These are phyloP conservation scores for Beauveria brongniartii DNA, from an alignment of 2,329 filamentous ascomycete species.

Conservation along the genomic window DNA sequence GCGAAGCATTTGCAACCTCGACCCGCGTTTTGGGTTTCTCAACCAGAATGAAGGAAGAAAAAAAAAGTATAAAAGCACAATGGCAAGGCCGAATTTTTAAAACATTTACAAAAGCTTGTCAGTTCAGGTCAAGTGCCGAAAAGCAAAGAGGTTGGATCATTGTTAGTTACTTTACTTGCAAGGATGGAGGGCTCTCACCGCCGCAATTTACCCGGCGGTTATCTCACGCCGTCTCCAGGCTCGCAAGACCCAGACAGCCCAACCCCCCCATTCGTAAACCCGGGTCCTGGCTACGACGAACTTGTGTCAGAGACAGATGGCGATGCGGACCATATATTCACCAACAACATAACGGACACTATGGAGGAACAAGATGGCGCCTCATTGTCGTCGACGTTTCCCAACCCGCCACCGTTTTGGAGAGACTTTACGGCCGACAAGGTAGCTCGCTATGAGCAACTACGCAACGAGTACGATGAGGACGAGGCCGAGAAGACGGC, in stretches of 20 bases:
- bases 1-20: conserved; percentile 7
- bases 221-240: conserved; percentile 7
- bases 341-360: background rate
- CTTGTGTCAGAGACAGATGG: background rate
- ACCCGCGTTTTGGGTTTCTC: background rate
- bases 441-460: conserved; percentile 43
- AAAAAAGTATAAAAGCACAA: conserved; percentile 3
- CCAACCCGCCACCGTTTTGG: conserved; percentile 85
- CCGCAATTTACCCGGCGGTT: conserved; percentile 24
- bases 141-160: conserved; percentile 5
- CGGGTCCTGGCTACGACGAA: background rate
- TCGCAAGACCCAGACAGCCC: background rate
- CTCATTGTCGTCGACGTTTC: conserved; percentile 60
- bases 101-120: background rate
- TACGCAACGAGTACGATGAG: conserved; percentile 33
- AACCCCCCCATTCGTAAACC: background rate
- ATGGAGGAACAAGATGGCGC: conserved; percentile 52
- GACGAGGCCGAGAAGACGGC: conserved; percentile 17
- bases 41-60: background rate
- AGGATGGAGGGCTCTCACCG: conserved; percentile 8
- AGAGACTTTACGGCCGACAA: conserved; percentile 77
- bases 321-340: background rate
- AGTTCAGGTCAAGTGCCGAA: background rate
- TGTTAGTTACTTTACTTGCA: conserved; percentile 2
- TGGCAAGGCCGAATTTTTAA: background rate